Evolutionary conservation across 1,284 basidiomycete species (phyloP), one percentile per base, ranked within the genome.

Genomic region (Malassezia yamatoensis): DNA sequence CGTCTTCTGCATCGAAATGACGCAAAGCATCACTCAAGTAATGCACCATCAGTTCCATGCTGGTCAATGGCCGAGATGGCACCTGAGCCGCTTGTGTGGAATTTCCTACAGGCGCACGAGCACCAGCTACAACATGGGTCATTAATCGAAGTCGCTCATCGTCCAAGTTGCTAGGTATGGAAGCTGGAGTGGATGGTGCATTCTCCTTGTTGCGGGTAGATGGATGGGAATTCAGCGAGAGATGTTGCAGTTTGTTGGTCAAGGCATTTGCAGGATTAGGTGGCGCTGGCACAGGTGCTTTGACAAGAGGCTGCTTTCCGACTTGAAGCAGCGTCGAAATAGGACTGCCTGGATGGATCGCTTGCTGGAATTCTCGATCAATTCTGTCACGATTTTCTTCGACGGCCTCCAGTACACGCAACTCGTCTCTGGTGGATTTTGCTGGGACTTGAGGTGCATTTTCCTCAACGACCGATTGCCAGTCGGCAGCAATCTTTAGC

Each of bases 351-450:
- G 93, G 94, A 72, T 91, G 87, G 3, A 96, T 87, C 2, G 90
- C 94, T 66, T 86, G 85, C 78, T 89, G 85, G 82, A 94, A 93
- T 76, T 96, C 91, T 69, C 86, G 84, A 81, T 98, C 91, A 74
- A 76, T 58, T 50, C 68, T 61, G 50, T 68, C 71, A 11, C 71
- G 60, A 37, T 73, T 65, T 40, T 65, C 65, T 51, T 74, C 74
- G 6, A 67, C 63, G 2, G 58, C 55, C 50, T 72, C 70, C 13
- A 64, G 59, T 24, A 64, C 63, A 18, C 56, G 59, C 42, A 61
- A 51, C 56, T 59, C 69, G 46, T 53, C 58, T 18, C 70, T 39
- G 20, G 51, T 51, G 18, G 20, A 10, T 43, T 51, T 21, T 6
- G 48, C 43, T 16, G 39, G 49, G 24, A 62, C 62, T 6, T 57